Conservation (phyloP, 1,139 yeast genomes). For the Pichia sp. region DNA sequence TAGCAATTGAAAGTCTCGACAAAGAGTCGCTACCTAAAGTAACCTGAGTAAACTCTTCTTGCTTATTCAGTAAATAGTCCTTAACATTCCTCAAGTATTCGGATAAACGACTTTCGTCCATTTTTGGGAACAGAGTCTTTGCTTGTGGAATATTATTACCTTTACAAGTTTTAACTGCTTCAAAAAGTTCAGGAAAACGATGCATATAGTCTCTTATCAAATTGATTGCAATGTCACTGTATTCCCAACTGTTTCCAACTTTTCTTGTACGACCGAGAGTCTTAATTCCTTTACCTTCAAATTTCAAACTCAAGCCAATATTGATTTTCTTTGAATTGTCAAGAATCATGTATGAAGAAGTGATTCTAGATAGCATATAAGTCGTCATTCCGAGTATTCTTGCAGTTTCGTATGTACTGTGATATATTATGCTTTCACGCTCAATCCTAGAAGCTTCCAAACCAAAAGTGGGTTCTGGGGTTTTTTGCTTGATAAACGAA, state of each 20-base stretch:
- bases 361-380: constrained; percentile 64
- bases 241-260: constrained; percentile 72
- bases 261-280: constrained; percentile 82
- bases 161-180: constrained; percentile 30
- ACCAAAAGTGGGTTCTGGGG: constrained; percentile 59
- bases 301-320: constrained; percentile 80
- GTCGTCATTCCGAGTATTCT: constrained; percentile 52
- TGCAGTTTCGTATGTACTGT: constrained; percentile 62
- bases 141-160: constrained; percentile 34
- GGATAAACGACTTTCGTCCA: constrained; percentile 38
- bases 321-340: constrained; percentile 52
- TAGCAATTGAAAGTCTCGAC: constrained; percentile 55
- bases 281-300: constrained; percentile 70
- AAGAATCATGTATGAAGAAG: constrained; percentile 62
- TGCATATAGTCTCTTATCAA: constrained; percentile 55
- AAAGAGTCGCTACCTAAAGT: constrained; percentile 76
- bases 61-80: constrained; percentile 54
- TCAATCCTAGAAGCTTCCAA: constrained; percentile 52
- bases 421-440: constrained; percentile 47
- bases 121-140: constrained; percentile 38
- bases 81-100: constrained; percentile 38
- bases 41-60: constrained; percentile 51
- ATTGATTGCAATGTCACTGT: constrained; percentile 64
- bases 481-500: constrained; percentile 45
- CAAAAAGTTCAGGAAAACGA: constrained; percentile 57